Conservation (phyloP, 495 filamentous ascomycete species). For the Astrothelium subdiscretum region DNA sequence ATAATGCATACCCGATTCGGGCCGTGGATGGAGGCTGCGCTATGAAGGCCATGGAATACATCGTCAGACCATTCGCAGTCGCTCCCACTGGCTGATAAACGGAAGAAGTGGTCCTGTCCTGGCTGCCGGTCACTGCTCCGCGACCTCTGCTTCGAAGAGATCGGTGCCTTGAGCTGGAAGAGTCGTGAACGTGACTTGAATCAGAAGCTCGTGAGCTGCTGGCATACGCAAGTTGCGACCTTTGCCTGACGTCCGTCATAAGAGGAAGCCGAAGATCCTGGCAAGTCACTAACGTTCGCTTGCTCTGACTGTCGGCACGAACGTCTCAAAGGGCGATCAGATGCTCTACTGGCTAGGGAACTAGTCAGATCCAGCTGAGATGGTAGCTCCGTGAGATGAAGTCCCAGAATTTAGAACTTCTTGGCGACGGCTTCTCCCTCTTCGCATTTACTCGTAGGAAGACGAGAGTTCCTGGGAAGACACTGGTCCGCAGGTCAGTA, state of each 20-base stretch:
- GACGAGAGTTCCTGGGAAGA: neutral
- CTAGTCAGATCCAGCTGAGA: neutral
- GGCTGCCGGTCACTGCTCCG: neutral
- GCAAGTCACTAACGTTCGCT: neutral
- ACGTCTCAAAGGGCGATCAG: neutral
- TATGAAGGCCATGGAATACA: neutral
- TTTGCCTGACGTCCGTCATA: neutral
- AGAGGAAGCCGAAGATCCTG: neutral
- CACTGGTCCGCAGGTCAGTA: no score
- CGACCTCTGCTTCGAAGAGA: neutral
- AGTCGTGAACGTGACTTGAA: neutral
- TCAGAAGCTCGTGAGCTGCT: neutral
- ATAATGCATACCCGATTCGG: neutral
- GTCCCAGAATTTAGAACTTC: neutral
- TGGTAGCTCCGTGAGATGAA: neutral
- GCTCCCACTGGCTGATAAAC: neutral
- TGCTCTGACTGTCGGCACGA: neutral
- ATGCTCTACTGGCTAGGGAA: neutral
- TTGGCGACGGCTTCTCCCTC: neutral
- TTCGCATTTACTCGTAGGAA: neutral
- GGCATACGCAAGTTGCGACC: neutral
- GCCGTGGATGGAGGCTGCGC: neutral
- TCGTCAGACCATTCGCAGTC: neutral
- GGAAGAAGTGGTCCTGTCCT: neutral
- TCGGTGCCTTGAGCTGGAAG: neutral